Percentiles rank a stretch among this genome's conserved stretches.
phyloP scores from a whole-genome alignment of 2,329 filamentous ascomycete genomes.

The Colletotrichum sp. region DNA sequence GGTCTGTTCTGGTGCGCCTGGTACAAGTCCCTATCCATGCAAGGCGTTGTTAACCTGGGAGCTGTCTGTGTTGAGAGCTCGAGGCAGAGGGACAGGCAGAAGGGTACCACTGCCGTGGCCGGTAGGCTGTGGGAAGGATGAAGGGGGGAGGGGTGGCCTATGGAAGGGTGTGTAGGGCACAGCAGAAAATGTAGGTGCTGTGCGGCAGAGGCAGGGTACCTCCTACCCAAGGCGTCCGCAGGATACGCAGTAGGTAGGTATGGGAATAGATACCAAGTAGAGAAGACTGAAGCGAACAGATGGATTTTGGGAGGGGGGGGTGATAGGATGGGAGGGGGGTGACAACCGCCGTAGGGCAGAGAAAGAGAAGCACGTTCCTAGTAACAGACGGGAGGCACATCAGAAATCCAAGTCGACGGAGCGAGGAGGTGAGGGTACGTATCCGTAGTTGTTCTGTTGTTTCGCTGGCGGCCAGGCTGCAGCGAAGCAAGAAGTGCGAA shows the following conservation, averaged over 20 bases:
- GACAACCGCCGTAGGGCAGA: not conserved
- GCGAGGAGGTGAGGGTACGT: not conserved
- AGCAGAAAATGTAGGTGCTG: not conserved
- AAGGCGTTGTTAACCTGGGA: conserved; percentile 5
- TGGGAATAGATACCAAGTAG: not conserved
- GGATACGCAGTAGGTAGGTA: not conserved
- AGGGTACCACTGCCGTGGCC: conserved; percentile 11
- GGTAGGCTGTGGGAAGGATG: not conserved
- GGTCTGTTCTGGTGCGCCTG: not conserved
- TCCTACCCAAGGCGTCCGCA: not conserved
- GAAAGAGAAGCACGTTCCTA: not conserved
- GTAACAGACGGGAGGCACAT: not conserved
- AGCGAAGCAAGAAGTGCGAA: not conserved
- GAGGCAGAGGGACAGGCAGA: not conserved
- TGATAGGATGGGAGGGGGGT: not conserved
- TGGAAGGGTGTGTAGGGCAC: not conserved
- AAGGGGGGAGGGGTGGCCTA: not conserved
- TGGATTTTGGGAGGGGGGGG: not conserved
- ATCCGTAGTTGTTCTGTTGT: not conserved
- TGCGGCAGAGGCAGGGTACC: not conserved
- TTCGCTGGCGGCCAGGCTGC: not conserved
- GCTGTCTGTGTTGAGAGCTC: not conserved
- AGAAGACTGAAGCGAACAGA: not conserved
- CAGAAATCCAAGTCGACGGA: not conserved
- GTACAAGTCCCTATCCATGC: not conserved